phyloP scores from a whole-genome alignment of 2,329 filamentous ascomycete species.

The Hypoxylon sp. region DNA sequence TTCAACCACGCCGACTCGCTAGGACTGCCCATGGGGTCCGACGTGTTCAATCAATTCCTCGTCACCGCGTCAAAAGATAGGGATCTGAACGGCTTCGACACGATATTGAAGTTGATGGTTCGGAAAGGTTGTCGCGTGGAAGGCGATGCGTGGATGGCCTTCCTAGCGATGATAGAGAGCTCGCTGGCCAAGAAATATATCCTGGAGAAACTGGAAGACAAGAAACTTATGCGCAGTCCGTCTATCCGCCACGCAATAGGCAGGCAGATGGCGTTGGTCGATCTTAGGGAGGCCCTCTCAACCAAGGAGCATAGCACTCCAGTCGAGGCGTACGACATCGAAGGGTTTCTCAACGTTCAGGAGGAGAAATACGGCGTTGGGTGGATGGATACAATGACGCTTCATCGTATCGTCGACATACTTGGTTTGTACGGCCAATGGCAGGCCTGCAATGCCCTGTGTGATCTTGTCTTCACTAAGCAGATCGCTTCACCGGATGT shows the following conservation, averaged over 20 bases:
- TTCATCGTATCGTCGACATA: conserved; percentile 43
- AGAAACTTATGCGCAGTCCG: conserved; percentile 34
- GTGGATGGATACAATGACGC: conserved; percentile 41
- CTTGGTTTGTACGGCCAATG: conserved; percentile 33
- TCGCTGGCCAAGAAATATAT: conserved; percentile 55
- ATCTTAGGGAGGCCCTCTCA: conserved; percentile 32
- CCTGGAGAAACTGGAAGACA: conserved; percentile 47
- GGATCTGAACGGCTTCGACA: conserved; percentile 41
- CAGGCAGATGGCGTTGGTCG: conserved; percentile 34
- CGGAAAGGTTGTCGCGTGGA: conserved; percentile 37
- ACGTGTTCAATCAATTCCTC: conserved; percentile 40
- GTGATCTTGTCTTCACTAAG: conserved; percentile 23
- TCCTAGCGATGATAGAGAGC: conserved; percentile 52
- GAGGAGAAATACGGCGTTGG: conserved; percentile 34
- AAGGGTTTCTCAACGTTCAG: conserved; percentile 31
- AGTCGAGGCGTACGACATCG: conserved; percentile 26
- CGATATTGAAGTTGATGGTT: conserved; percentile 40
- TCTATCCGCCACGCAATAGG: conserved; percentile 36
- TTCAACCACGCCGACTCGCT: conserved; percentile 34
- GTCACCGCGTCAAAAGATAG: conserved; percentile 35
- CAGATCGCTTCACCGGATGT: conserved; percentile 24
- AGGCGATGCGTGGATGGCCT: conserved; percentile 39
- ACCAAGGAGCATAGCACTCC: too few relatives aligned
- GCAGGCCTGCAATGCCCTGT: conserved; percentile 33
- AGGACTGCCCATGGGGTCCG: conserved; percentile 39